These are phyloP conservation scores for Mariannaea elegans DNA, from an alignment of 2,329 filamentous ascomycete species.

Conservation along the genomic window DNA sequence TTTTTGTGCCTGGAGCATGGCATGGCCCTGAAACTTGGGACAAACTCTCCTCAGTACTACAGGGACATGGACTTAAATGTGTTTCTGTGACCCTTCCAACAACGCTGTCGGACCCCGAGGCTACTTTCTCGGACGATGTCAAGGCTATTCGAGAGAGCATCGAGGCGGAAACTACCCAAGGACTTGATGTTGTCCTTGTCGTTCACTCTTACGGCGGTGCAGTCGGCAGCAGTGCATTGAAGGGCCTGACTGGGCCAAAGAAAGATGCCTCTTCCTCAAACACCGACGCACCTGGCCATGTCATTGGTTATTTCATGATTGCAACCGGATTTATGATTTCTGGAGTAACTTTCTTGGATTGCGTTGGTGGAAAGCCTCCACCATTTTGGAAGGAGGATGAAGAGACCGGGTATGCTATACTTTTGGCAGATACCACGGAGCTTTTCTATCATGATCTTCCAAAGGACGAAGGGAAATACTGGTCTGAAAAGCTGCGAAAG, in stretches of 20 bases:
- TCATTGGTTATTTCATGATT: conserved; percentile 55
- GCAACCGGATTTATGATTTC: conserved; percentile 53
- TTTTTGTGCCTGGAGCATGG: conserved; percentile 60
- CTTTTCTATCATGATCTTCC: conserved; percentile 62
- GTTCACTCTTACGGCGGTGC: conserved; percentile 60
- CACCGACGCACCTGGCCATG: conserved; percentile 41
- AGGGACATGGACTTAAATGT: conserved; percentile 45
- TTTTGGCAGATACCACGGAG: conserved; percentile 49
- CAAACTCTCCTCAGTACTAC: conserved; percentile 46
- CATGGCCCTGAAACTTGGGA: conserved; percentile 51
- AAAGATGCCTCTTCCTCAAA: conserved; percentile 10
- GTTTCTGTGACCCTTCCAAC: conserved; percentile 51
- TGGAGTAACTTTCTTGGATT: conserved; percentile 52
- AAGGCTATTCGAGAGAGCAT: conserved; percentile 50
- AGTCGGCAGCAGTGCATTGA: conserved; percentile 56
- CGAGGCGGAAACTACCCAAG: conserved; percentile 44
- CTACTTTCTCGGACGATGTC: conserved; percentile 54
- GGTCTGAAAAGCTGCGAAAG: conserved; percentile 50
- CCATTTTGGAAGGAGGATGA: conserved; percentile 51
- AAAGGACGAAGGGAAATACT: conserved; percentile 51
- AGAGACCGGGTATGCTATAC: conserved; percentile 51
- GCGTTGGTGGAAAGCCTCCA: conserved; percentile 51
- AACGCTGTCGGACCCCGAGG: conserved; percentile 43
- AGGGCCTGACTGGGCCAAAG: conserved; percentile 46
- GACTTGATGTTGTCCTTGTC: conserved; percentile 55